Evolutionary conservation across 345 rosid genomes (phyloP).

Genomic region (Nasturtium officinale): DNA sequence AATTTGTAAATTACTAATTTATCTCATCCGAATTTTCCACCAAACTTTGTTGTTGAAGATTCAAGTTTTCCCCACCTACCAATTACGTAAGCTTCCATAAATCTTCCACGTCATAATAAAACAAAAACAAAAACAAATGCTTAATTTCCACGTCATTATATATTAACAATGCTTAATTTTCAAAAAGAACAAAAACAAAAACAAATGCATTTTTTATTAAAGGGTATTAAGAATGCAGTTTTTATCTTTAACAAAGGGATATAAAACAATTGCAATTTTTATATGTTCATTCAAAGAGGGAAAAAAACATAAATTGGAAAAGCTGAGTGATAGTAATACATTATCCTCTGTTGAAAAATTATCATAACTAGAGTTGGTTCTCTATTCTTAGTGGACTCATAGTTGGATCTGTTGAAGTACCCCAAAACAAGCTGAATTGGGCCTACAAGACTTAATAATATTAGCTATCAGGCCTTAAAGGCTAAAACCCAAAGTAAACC

Average conservation of each 20-base stretch:
- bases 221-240: not conserved
- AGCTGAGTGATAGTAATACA: not conserved
- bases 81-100: constrained; percentile 31
- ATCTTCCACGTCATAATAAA: constrained; percentile 19
- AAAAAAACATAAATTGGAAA: not conserved
- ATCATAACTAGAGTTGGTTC: not conserved
- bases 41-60: constrained; percentile 37
- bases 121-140: too few relatives aligned
- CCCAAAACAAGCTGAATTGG: not conserved
- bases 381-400: not conserved
- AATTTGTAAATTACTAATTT: not conserved
- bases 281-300: not conserved
- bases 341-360: not conserved
- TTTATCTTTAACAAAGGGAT: not conserved
- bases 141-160: too few relatives aligned
- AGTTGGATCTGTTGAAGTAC: not conserved
- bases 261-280: not conserved
- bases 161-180: too few relatives aligned
- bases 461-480: not conserved
- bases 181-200: too few relatives aligned
- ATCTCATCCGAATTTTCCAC: constrained; percentile 27
- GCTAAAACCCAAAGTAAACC: not conserved
- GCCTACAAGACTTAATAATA: not conserved
- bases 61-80: constrained; percentile 38
- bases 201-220: too few relatives aligned